A percentile compares a stretch with the other conserved stretches of the same genome.
phyloP scores from a whole-genome alignment of 2,329 filamentous ascomycete genomes.

The Purpureocillium lavendulum region DNA sequence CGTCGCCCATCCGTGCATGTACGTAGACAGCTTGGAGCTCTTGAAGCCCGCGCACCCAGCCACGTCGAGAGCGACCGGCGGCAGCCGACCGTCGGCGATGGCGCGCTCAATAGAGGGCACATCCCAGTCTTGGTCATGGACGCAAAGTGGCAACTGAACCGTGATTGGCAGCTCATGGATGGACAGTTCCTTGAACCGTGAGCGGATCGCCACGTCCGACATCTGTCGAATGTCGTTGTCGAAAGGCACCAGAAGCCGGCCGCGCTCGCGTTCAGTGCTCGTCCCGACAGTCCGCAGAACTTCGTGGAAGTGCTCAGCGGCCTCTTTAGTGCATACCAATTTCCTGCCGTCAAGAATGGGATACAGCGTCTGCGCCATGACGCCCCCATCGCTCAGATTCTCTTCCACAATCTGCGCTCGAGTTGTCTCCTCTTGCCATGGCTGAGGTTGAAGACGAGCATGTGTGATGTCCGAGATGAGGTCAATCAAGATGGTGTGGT shows the following conservation, averaged over 20 bases:
- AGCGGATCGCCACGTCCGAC: conserved; percentile 10
- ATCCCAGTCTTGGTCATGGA: conserved; percentile 19
- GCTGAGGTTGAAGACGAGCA: conserved; percentile 18
- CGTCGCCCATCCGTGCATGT: conserved; percentile 29
- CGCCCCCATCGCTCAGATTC: conserved; percentile 14
- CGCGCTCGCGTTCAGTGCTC: conserved; percentile 24
- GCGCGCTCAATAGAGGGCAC: conserved; percentile 14
- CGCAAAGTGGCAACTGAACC: conserved; percentile 25
- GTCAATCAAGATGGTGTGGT: conserved; percentile 32
- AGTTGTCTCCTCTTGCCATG: conserved; percentile 24
- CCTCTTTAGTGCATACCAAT: conserved; percentile 28
- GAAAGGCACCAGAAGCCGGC: conserved; percentile 22
- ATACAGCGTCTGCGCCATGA: conserved; percentile 26
- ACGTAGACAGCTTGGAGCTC: conserved; percentile 28
- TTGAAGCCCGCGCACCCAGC: conserved; percentile 22
- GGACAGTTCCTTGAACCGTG: conserved; percentile 23
- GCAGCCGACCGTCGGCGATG: conserved; percentile 18
- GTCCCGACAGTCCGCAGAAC: conserved; percentile 28
- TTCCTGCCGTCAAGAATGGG: conserved; percentile 21
- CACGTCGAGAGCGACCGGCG: conserved; percentile 24
- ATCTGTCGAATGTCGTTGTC: conserved; percentile 8
- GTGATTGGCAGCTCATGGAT: conserved; percentile 19
- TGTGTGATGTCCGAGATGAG: conserved; percentile 32
- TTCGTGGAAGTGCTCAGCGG: conserved; percentile 29
- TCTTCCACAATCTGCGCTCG: conserved; percentile 26